A percentile compares a stretch with the other conserved stretches of the same genome.
phyloP scores from a whole-genome alignment of 2,329 filamentous ascomycete species.

The Claviceps digitariae region DNA sequence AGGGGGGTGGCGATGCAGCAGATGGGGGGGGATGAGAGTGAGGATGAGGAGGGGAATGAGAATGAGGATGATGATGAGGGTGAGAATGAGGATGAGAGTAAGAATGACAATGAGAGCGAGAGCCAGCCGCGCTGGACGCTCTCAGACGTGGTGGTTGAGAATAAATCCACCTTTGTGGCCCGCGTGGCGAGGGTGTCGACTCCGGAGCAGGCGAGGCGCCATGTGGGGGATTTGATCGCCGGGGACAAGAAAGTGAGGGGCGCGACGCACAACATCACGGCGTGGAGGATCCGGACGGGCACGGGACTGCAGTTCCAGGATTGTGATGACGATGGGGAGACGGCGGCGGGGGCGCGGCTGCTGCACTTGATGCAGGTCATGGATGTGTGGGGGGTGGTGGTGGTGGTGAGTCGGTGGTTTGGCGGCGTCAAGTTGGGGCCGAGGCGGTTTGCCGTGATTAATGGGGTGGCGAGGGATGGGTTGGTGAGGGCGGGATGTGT shows the following conservation, averaged over 20 bases:
- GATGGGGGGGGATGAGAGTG: slow-evolving; percentile 20
- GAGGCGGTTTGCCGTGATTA: slow-evolving; percentile 82
- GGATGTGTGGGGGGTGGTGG: slow-evolving; percentile 84
- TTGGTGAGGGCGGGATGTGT: slow-evolving; percentile 62
- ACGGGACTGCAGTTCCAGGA: slow-evolving; percentile 52
- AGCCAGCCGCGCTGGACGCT: slow-evolving; percentile 51
- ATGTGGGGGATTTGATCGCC: slow-evolving; percentile 60
- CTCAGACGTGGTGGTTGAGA: slow-evolving; percentile 62
- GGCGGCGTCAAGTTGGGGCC: slow-evolving; percentile 82
- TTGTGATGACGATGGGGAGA: slow-evolving; percentile 92
- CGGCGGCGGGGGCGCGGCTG: slow-evolving; percentile 73
- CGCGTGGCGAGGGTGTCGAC: slow-evolving; percentile 50
- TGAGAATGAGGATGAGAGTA: slow-evolving; percentile 8
- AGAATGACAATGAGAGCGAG: slow-evolving; percentile 9
- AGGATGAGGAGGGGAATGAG: slow-evolving; percentile 25
- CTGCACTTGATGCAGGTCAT: slow-evolving; percentile 89
- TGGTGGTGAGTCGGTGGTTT: slow-evolving; percentile 92
- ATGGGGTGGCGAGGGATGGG: slow-evolving; percentile 70
- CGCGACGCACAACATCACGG: slow-evolving; percentile 91
- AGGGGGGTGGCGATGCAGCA: slow-evolving; percentile 36
- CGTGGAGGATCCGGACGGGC: slow-evolving; percentile 64
- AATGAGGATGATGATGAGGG: slow-evolving; percentile 7
- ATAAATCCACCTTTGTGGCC: slow-evolving; percentile 80
- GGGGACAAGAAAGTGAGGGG: slow-evolving; percentile 74
- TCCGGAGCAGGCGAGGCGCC: slow-evolving; percentile 55